phyloP scores from a whole-genome alignment of 306 rosid genomes.

The Prunus mira region DNA sequence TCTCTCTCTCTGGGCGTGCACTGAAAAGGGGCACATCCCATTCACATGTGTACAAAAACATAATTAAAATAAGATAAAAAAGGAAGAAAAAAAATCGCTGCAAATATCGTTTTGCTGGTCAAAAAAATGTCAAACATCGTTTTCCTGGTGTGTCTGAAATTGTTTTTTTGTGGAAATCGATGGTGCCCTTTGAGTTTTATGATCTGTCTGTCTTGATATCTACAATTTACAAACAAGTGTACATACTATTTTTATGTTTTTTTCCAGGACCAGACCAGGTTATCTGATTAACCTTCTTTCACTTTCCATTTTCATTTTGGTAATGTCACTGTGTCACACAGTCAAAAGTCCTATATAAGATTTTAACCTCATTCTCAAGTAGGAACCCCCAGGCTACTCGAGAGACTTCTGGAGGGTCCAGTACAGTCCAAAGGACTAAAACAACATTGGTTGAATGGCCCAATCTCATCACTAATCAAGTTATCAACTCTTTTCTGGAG shows the following conservation, averaged over 20 bases:
- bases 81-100: neutral
- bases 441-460: too few relatives aligned
- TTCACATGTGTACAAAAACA: neutral
- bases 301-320: too few relatives aligned
- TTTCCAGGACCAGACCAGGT: too few relatives aligned
- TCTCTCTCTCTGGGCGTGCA: neutral
- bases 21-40: neutral
- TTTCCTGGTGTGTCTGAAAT: neutral
- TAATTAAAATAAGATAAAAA: too few relatives aligned
- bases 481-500: too few relatives aligned
- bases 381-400: too few relatives aligned
- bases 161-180: neutral
- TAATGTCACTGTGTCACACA: too few relatives aligned
- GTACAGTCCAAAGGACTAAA: too few relatives aligned
- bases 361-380: too few relatives aligned
- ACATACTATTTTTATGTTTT: neutral
- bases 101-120: slow-evolving; percentile 1
- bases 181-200: neutral
- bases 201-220: neutral
- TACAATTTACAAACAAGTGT: neutral
- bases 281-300: neutral
- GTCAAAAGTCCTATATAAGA: too few relatives aligned
- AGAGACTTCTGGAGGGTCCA: too few relatives aligned
- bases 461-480: too few relatives aligned
- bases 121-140: neutral